Conservation (phyloP, 2,329 filamentous ascomycete species). For the Westerdykella ornata region DNA sequence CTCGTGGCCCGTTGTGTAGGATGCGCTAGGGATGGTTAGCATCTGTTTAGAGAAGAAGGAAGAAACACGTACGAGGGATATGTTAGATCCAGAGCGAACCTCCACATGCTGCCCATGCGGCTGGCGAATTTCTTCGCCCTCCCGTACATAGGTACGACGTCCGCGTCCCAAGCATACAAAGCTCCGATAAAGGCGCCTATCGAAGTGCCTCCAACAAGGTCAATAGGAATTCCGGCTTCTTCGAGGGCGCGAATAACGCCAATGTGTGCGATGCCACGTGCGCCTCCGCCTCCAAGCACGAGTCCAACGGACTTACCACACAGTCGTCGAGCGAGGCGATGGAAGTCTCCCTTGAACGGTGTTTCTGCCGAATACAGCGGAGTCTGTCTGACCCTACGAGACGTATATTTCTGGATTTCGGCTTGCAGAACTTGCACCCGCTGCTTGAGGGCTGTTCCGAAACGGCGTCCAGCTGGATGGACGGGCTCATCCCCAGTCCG, state of each 20-base stretch:
- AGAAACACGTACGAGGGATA: constrained; percentile 64
- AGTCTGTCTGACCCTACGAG: constrained; percentile 78
- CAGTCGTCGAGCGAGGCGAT: constrained; percentile 78
- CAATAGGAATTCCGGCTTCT: constrained; percentile 92
- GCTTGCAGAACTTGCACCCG: constrained; percentile 90
- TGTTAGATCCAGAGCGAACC: constrained; percentile 92
- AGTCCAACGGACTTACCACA: constrained; percentile 93
- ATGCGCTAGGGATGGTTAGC: constrained; percentile 47
- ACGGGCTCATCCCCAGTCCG: constrained; percentile 68
- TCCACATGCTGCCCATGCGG: constrained; percentile 98
- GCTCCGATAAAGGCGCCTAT: constrained; percentile 95
- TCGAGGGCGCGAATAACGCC: constrained; percentile 93
- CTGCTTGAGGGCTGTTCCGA: constrained; percentile 82
- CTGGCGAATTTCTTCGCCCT: constrained; percentile 95
- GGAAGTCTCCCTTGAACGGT: constrained; percentile 93
- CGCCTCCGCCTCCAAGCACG: constrained; percentile 88
- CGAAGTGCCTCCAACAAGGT: constrained; percentile 90
- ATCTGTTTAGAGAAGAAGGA: neutral
- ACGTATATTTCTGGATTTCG: constrained; percentile 97
- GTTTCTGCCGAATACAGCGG: constrained; percentile 87
- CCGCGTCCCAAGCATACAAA: constrained; percentile 90
- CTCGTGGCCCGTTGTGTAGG: constrained; percentile 96
- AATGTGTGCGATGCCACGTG: constrained; percentile 83
- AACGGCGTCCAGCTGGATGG: constrained; percentile 66
- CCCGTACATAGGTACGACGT: constrained; percentile 94